phyloP scores from a whole-genome alignment of 495 filamentous ascomycete genomes.

The Xylona heveae region DNA sequence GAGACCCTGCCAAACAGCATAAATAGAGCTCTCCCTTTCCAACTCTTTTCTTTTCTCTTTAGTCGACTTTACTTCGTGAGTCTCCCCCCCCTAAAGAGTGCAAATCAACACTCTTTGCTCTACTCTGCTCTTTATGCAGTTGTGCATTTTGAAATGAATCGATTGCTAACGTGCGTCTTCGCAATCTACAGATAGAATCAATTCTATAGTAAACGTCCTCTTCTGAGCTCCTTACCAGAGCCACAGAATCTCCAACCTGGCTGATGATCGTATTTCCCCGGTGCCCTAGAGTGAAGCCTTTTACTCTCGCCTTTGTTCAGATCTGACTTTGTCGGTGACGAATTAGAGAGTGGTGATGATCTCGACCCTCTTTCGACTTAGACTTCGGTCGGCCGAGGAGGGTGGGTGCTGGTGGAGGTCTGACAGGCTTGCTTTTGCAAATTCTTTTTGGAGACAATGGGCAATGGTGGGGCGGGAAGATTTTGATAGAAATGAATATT shows the following conservation, averaged over 20 bases:
- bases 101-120: neutral
- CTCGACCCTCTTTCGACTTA: slow-evolving; percentile 30
- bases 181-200: slow-evolving; percentile 19
- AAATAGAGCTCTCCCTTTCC: neutral
- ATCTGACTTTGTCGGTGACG: slow-evolving; percentile 21
- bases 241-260: slow-evolving; percentile 58
- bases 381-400: slow-evolving; percentile 30
- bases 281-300: slow-evolving; percentile 33
- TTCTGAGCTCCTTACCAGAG: slow-evolving; percentile 30
- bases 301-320: slow-evolving; percentile 9
- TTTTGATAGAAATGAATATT: too few relatives aligned
- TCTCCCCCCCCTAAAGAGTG: neutral
- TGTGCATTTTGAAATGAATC: too few relatives aligned
- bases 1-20: neutral
- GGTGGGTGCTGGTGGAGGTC: slow-evolving; percentile 42
- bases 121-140: neutral
- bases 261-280: slow-evolving; percentile 40
- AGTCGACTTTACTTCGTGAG: slow-evolving; percentile 8
- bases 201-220: slow-evolving; percentile 29
- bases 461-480: too few relatives aligned
- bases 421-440: slow-evolving; percentile 40
- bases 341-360: slow-evolving; percentile 45
- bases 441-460: too few relatives aligned
- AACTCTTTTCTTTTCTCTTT: slow-evolving; percentile 3
- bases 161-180: neutral